Evolutionary conservation across 2,329 filamentous ascomycete genomes (phyloP).

Genomic region (Phyllosticta capitalensis): DNA sequence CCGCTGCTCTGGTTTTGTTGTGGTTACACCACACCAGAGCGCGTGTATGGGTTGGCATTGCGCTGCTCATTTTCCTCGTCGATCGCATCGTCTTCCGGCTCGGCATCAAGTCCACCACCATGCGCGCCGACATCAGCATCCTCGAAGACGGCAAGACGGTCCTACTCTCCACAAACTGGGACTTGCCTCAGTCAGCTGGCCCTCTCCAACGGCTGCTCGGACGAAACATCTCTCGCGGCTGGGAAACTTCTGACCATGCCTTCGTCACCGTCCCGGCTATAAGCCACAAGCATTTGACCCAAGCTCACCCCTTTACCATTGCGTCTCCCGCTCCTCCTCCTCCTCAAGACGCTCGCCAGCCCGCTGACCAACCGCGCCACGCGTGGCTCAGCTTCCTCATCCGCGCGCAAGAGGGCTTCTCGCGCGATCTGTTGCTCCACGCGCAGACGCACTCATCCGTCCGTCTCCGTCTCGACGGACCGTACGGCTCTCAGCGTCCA

Average conservation of each 20-base stretch:
- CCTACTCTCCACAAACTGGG: conserved; percentile 38
- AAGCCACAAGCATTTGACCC: conserved; percentile 42
- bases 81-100: conserved; percentile 51
- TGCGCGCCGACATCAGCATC: conserved; percentile 43
- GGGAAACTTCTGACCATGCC: conserved; percentile 53
- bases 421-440: conserved; percentile 43
- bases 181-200: conserved; percentile 15
- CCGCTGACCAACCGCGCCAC: conserved; percentile 23
- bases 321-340: conserved; percentile 45
- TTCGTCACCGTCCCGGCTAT: conserved; percentile 52
- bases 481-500: conserved; percentile 52
- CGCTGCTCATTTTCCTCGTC: conserved; percentile 47
- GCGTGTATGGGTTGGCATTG: conserved; percentile 43
- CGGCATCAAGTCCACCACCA: conserved; percentile 39
- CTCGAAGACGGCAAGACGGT: conserved; percentile 50
- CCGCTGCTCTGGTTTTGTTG: conserved; percentile 45
- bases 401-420: conserved; percentile 52
- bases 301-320: conserved; percentile 60
- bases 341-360: not conserved
- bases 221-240: conserved; percentile 39
- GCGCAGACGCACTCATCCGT: conserved; percentile 38
- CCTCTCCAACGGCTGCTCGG: conserved; percentile 13
- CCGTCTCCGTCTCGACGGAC: conserved; percentile 50
- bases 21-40: conserved; percentile 50
- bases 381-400: conserved; percentile 50